These are phyloP conservation scores for Arctium lappa DNA, from an alignment of 129 eudicot species.

Conservation along the genomic window DNA sequence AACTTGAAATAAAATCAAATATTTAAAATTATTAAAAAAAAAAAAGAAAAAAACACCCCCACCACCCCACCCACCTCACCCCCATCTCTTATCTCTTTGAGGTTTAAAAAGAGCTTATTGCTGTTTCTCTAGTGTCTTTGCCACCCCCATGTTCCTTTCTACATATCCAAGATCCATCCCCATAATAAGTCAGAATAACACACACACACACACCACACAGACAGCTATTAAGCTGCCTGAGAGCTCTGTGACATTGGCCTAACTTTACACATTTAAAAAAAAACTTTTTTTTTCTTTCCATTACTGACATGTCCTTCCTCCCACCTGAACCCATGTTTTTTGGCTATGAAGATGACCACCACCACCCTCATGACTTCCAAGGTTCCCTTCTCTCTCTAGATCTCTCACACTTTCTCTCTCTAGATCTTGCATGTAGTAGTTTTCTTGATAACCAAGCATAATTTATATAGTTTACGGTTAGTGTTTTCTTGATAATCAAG, in stretches of 20 bases:
- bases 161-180: conserved; percentile 40
- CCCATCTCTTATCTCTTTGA: conserved; percentile 34
- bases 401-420: conserved; percentile 11
- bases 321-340: conserved; percentile 62
- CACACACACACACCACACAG: conserved; percentile 19
- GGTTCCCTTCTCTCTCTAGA: conserved; percentile 33
- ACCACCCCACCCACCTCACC: conserved; percentile 13
- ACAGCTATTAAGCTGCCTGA: conserved; percentile 28
- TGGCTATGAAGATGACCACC: conserved; percentile 53
- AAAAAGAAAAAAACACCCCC: neutral
- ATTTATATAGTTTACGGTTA: too few relatives aligned
- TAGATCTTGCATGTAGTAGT: conserved; percentile 14
- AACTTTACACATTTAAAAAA: conserved; percentile 23
- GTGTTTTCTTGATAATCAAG: neutral
- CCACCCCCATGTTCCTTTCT: conserved; percentile 53
- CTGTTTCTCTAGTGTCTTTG: conserved; percentile 53
- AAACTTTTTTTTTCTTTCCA: conserved; percentile 22
- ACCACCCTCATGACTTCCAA: conserved; percentile 63
- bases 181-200: conserved; percentile 17
- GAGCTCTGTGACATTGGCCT: conserved; percentile 33
- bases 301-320: conserved; percentile 50
- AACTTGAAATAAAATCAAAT: conserved; percentile 30
- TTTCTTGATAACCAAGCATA: neutral
- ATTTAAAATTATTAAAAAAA: neutral
- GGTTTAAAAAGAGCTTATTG: conserved; percentile 40